Evolutionary conservation across 495 filamentous ascomycete species (phyloP), one percentile per base, ranked within the genome.

Genomic region (Xylaria intraflava): DNA sequence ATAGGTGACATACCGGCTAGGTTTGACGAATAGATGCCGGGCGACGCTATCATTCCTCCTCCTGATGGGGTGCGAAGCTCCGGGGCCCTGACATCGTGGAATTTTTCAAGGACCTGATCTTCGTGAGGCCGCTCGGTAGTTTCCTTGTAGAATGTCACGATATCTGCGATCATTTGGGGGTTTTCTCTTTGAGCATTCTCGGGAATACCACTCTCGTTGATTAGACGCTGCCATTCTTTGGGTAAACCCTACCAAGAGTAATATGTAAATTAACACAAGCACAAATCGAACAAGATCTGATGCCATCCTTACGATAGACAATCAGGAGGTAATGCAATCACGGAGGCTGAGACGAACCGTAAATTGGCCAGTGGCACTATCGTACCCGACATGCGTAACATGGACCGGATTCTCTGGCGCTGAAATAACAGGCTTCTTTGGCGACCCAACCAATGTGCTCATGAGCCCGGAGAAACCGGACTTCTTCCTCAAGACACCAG

Each of bases 401-500:
- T 98, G 93, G 24, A 97, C 90, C 10, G 94, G 94, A 65, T 98
- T 96, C 69, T 95, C 90, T 38, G 93, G 93, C 8, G 88, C 85
- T 6, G 93, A 97, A 56, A 98, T 97, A 63, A 94, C 86, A 30
- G 93, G 86, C 55, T 87, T 87, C 58, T 90, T 86, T 36, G 88
- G 93, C 23, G 89, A 92, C 31, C 93, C 90, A 42, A 97, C 80
- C 69, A 96, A 79, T 70, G 86, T 92, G 62, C 84, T 95, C 80
- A 98, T 85, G 65, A 97, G 95, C 60, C 85, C 90, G 2, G 92
- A 95, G 65, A 98, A 94, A 49, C 89, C 89, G 43, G 87, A 86
- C 75, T 95, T 97, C 77, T 96, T 95, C 62, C 88, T 81, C 57
- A 84, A 72, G 47, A 82, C 69, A 30, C 77, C 75, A 2, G 75